Evolutionary conservation across 2,329 filamentous ascomycete genomes (phyloP).

Genomic region (Xylariales sp.): DNA sequence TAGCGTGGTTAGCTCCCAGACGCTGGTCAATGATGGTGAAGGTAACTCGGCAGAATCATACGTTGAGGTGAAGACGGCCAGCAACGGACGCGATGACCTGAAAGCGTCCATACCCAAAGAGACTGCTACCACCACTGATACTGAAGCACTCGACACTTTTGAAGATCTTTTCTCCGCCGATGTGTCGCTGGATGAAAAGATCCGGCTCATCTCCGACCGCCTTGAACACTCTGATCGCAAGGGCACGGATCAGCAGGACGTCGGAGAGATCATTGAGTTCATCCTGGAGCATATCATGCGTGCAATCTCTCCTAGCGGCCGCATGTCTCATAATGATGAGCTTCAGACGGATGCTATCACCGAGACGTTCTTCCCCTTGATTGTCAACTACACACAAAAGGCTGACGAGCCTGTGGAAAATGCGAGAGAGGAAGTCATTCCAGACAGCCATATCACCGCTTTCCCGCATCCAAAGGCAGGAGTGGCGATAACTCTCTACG

Average conservation of each 20-base stretch:
- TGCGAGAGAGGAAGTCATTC: conserved; percentile 51
- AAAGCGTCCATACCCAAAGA: not conserved
- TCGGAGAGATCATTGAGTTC: conserved; percentile 91
- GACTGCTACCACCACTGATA: not conserved
- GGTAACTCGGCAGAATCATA: conserved; percentile 31
- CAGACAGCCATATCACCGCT: conserved; percentile 59
- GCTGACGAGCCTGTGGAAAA: conserved; percentile 38
- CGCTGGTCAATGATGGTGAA: conserved; percentile 42
- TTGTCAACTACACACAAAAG: conserved; percentile 55
- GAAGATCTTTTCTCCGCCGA: not conserved
- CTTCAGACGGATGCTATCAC: conserved; percentile 81
- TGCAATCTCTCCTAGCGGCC: conserved; percentile 69
- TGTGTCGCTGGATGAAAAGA: conserved; percentile 40
- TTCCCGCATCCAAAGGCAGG: conserved; percentile 43
- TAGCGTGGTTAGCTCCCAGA: conserved; percentile 48
- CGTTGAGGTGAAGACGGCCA: conserved; percentile 30
- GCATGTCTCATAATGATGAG: conserved; percentile 55
- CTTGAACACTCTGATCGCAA: conserved; percentile 41
- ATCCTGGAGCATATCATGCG: conserved; percentile 88
- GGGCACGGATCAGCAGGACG: conserved; percentile 78
- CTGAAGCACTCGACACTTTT: conserved; percentile 13
- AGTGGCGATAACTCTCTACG: conserved; percentile 62
- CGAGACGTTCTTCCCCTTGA: conserved; percentile 61
- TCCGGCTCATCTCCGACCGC: conserved; percentile 33
- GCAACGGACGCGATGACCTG: not conserved